Base-by-base conservation (phyloP, 805 yeast species). In the Cyberlindnera euphorbiiphila region DNA sequence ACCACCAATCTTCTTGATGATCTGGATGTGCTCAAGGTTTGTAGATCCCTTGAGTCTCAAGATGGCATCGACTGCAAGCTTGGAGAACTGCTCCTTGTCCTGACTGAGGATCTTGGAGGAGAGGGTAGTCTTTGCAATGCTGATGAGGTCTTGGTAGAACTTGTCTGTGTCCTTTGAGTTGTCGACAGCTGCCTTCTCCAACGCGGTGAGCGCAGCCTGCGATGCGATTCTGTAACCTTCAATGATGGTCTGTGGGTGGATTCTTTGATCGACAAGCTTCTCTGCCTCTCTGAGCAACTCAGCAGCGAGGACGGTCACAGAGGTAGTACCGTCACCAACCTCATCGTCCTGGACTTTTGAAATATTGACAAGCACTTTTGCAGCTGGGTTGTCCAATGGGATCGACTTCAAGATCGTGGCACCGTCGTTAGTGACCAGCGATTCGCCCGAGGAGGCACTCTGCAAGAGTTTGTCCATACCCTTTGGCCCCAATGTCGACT, bases 391-490 rank as follows among this genome's bases (percentile, higher is more conserved):
- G 59, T 89, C 96, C 49, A 93, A 76, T 12, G 98, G 97, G 53
- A 93, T 91, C 2, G 95, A 74, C 56, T 89, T 88, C 48, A 93
- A 68, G 47, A 93, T 93, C 3, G 99, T 93, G 34, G 98, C 98
- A 45, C 99, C 99, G 67, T 93, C 99, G 61, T 93, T 93, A 33
- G 99, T 93, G 25, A 93, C 89, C 56, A 89, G 57, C 3, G 93
- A 72, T 38, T 71, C 71, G 32, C 85, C 86, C 29, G 93, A 76
- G 5, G 88, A 73, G 14, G 96, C 85, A 48, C 94, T 81, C 56
- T 87, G 96, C 45, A 93, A 69, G 46, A 93, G 69, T 61, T 93
- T 93, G 63, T 93, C 99, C 98, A 93, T 91, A 46, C 99, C 99
- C 59, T 93, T 91, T 45, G 99, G 99, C 12, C 99, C 99, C 47